Conservation (phyloP, 2,329 filamentous ascomycete genomes). For the Ophiostoma perfectum region DNA sequence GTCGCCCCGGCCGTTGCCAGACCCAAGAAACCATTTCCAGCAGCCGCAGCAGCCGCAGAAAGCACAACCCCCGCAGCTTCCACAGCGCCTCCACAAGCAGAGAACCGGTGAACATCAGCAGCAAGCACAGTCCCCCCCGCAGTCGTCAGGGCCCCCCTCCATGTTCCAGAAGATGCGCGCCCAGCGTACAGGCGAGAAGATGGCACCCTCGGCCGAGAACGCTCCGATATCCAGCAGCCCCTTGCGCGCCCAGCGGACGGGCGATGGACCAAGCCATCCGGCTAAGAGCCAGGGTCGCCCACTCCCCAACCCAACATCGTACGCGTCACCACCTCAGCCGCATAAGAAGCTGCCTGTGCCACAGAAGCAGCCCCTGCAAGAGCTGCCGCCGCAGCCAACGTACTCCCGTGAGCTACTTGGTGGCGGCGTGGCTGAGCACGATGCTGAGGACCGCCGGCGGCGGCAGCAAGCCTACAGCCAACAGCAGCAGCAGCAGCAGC, state of each 20-base stretch:
- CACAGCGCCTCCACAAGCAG: neutral
- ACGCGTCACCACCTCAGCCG: constrained; percentile 25
- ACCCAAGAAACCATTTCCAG: constrained; percentile 30
- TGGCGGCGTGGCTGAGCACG: constrained; percentile 54
- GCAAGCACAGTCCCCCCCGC: constrained; percentile 6
- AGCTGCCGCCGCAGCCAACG: constrained; percentile 29
- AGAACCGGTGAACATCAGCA: constrained; percentile 10
- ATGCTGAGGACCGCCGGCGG: constrained; percentile 53
- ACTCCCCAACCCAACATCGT: constrained; percentile 46
- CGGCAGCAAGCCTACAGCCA: constrained; percentile 49
- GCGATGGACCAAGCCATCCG: constrained; percentile 29
- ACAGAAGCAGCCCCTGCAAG: constrained; percentile 25
- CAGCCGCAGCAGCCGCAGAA: constrained; percentile 13
- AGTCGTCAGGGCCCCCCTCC: constrained; percentile 1
- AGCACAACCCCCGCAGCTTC: constrained; percentile 22
- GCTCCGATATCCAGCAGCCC: constrained; percentile 14
- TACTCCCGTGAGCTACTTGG: constrained; percentile 41
- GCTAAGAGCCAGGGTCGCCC: constrained; percentile 43
- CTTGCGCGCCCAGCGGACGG: constrained; percentile 26
- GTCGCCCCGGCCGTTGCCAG: constrained; percentile 39
- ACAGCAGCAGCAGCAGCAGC: constrained; percentile 14
- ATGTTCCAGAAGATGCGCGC: constrained; percentile 30
- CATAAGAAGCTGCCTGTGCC: neutral
- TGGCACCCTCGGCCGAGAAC: constrained; percentile 23
- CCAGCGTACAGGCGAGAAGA: constrained; percentile 33